Evolutionary conservation across 2,329 filamentous ascomycete genomes (phyloP).

Genomic region (Trichoderma cornu-damae): DNA sequence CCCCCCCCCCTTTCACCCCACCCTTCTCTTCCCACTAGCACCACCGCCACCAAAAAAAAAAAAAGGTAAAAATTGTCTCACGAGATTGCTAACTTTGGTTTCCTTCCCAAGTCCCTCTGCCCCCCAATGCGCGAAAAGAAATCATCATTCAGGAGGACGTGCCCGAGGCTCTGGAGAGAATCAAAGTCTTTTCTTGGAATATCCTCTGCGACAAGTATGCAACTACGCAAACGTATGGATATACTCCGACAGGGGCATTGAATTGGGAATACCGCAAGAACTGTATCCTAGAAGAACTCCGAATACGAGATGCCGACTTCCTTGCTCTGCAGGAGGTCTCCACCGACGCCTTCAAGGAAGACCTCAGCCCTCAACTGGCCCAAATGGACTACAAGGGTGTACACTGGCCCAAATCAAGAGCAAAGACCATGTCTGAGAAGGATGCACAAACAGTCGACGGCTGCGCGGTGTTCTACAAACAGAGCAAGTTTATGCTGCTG

Average conservation of each 20-base stretch:
- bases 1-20: too few relatives aligned
- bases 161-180: slow-evolving; percentile 56
- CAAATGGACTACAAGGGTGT: slow-evolving; percentile 89
- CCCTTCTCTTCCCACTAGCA: too few relatives aligned
- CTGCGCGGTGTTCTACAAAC: slow-evolving; percentile 95
- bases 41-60: too few relatives aligned
- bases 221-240: slow-evolving; percentile 79
- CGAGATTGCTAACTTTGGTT: slow-evolving; percentile 23
- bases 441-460: slow-evolving; percentile 89
- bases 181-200: slow-evolving; percentile 91
- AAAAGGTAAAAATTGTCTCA: background rate
- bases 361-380: slow-evolving; percentile 80
- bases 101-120: slow-evolving; percentile 58
- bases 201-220: slow-evolving; percentile 93
- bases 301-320: slow-evolving; percentile 76
- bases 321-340: slow-evolving; percentile 93
- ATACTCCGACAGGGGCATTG: slow-evolving; percentile 76
- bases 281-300: slow-evolving; percentile 77
- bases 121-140: slow-evolving; percentile 70
- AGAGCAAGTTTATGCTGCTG: slow-evolving; percentile 85
- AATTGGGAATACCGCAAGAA: slow-evolving; percentile 82
- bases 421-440: slow-evolving; percentile 85
- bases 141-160: slow-evolving; percentile 70
- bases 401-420: slow-evolving; percentile 84
- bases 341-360: slow-evolving; percentile 84